Percentiles rank a stretch among this genome's conserved stretches.
Conservation (phyloP, 306 rosid species). For the Gynostemma pentaphyllum region DNA sequence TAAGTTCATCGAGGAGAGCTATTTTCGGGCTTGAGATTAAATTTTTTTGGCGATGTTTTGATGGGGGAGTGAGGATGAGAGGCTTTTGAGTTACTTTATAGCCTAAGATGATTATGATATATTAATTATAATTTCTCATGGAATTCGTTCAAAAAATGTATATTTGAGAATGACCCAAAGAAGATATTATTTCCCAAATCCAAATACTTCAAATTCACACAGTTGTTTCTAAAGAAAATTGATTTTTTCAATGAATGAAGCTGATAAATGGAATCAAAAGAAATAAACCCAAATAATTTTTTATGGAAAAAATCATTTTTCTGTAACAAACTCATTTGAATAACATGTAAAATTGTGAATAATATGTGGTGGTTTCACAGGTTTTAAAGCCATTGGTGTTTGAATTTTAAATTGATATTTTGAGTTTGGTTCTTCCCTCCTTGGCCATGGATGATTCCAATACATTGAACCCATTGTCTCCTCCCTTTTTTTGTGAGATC, state of each 20-base stretch:
- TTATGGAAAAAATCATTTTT: conserved; percentile 39
- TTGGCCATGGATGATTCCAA: no score
- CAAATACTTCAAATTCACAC: conserved; percentile 37
- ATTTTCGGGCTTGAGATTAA: no score
- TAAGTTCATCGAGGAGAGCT: no score
- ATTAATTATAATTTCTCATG: no score
- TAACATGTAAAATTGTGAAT: conserved; percentile 43
- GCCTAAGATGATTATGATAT: no score
- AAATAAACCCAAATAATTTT: conserved; percentile 40
- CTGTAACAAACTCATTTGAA: conserved; percentile 20
- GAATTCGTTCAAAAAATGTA: conserved; percentile 31
- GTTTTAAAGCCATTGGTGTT: conserved; percentile 17
- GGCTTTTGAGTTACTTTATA: no score
- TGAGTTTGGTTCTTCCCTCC: conserved; percentile 30
- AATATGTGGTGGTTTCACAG: conserved; percentile 29
- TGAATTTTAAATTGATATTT: conserved; percentile 27
- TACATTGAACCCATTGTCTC: no score
- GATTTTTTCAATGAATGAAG: conserved; percentile 38
- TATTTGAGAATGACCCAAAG: conserved; percentile 47
- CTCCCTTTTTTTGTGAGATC: no score
- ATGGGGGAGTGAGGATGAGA: no score
- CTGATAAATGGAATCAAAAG: conserved; percentile 49
- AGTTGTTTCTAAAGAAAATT: conserved; percentile 45
- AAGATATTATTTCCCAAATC: conserved; percentile 66
- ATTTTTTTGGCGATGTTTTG: no score